Base-by-base conservation (phyloP, 805 yeast genomes). In the Saccharomycopsis malanga region DNA sequence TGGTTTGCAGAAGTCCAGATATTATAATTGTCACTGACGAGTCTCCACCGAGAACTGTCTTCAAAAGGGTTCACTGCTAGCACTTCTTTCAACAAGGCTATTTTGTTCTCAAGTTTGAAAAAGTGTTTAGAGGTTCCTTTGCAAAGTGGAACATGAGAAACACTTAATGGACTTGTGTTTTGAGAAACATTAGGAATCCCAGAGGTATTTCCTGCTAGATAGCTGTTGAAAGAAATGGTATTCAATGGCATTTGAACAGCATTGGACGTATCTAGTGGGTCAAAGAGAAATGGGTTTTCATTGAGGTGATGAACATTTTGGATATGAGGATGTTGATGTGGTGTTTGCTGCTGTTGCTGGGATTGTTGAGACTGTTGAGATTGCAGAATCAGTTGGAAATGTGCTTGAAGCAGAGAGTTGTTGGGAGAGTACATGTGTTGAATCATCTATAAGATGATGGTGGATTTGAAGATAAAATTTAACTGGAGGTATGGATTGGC, bases 11-110 rank as follows among this genome's bases (percentile, higher is more conserved):
- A 49, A 7, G 54, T 52, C 54, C 54, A 52, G 15, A 52, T 45
- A 34, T 52, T 52, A 36, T 52, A 52, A 23, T 49, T 49, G 7
- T 52, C 53, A 29, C 50, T 46, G 23, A 49, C 50, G 15, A 36
- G 27, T 27, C 44, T 48, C 54, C 54, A 52, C 23, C 48, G 42
- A 1, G 47, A 6, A 12, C 39, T 17, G 38, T 52, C 53, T 29
- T 49, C 54, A 36, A 49, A 52, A 25, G 54, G 54, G 27, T 52
- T 52, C 4, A 42, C 38, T 4, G 42, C 45, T 9, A 46, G 20
- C n/a, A 52, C 54, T 43, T 52, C 54, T 20, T 50, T 49, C 14
- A 52, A 37, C 14, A 52, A 39, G 6, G 54, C 54, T 30, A 52
- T 48, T 38, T 52, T 52, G 42, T 52, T 52, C 34, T 52, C 54